Evolutionary conservation across 1,139 yeast species (phyloP).

Genomic region (Candida labiduridarum): DNA sequence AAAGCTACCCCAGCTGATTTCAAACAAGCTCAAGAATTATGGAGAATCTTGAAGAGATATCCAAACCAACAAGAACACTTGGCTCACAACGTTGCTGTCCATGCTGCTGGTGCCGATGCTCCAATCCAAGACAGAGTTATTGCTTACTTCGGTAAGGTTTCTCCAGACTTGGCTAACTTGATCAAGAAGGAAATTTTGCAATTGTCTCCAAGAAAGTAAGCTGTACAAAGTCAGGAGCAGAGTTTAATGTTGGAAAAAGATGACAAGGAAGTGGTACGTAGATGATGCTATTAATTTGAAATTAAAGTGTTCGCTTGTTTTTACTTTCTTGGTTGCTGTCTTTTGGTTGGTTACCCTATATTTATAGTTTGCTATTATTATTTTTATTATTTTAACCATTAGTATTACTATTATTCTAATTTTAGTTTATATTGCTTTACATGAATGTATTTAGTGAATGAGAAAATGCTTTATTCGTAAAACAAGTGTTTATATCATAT

Average conservation of each 20-base stretch:
- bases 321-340: neutral
- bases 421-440: no score
- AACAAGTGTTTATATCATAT: no score
- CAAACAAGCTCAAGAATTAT: slow-evolving; percentile 70
- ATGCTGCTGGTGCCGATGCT: slow-evolving; percentile 69
- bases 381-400: no score
- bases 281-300: neutral
- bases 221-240: no score
- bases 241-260: no score
- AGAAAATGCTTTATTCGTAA: no score
- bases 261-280: neutral
- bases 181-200: slow-evolving; percentile 66
- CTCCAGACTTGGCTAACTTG: slow-evolving; percentile 57
- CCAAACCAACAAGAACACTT: slow-evolving; percentile 81
- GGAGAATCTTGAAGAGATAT: slow-evolving; percentile 72
- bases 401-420: no score
- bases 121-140: slow-evolving; percentile 79
- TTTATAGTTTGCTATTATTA: no score
- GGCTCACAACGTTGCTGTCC: slow-evolving; percentile 82
- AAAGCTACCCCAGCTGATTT: slow-evolving; percentile 65
- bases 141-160: slow-evolving; percentile 75
- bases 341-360: no score
- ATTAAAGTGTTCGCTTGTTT: neutral
- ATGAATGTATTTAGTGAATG: no score
- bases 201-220: slow-evolving; percentile 54